Conservation (phyloP, 441 rosid genomes). For the Syzygium syzygioides region DNA sequence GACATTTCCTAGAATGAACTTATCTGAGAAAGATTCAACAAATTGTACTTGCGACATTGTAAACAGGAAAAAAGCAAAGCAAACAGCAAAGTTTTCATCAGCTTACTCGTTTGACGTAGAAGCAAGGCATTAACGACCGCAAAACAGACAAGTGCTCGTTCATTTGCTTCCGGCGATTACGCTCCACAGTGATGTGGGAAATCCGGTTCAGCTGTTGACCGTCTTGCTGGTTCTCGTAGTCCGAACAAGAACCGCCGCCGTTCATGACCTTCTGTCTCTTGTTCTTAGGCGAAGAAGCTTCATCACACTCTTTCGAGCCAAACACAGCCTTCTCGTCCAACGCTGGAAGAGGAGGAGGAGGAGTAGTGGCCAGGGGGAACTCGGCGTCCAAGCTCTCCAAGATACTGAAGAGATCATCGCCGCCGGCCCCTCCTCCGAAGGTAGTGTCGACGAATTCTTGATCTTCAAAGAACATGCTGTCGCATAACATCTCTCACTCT, state of each 20-base stretch:
- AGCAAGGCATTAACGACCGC: conserved; percentile 92
- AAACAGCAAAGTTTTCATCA: neutral
- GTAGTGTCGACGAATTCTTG: conserved; percentile 45
- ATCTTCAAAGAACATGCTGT: conserved; percentile 44
- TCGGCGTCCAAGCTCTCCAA: conserved; percentile 69
- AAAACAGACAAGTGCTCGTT: conserved; percentile 77
- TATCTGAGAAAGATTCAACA: neutral
- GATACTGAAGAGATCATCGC: conserved; percentile 64
- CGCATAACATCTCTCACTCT: conserved; percentile 16
- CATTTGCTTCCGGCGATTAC: conserved; percentile 98
- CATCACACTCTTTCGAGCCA: conserved; percentile 17
- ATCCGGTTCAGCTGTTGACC: conserved; percentile 43
- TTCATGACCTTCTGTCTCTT: conserved; percentile 38
- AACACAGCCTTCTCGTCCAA: conserved; percentile 6
- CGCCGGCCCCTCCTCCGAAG: conserved; percentile 30
- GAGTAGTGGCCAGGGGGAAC: conserved; percentile 30
- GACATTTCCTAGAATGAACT: neutral
- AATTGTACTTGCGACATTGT: neutral
- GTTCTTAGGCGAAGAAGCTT: conserved; percentile 31
- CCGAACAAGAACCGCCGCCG: conserved; percentile 8
- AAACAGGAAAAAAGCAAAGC: neutral
- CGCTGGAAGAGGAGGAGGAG: neutral
- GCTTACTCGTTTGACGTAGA: conserved; percentile 92
- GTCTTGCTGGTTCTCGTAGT: conserved; percentile 35
- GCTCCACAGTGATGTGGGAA: conserved; percentile 89